A percentile compares a stretch with the other conserved stretches of the same genome.
phyloP scores from a whole-genome alignment of 2,329 filamentous ascomycete genomes.

The Didymella pomorum region DNA sequence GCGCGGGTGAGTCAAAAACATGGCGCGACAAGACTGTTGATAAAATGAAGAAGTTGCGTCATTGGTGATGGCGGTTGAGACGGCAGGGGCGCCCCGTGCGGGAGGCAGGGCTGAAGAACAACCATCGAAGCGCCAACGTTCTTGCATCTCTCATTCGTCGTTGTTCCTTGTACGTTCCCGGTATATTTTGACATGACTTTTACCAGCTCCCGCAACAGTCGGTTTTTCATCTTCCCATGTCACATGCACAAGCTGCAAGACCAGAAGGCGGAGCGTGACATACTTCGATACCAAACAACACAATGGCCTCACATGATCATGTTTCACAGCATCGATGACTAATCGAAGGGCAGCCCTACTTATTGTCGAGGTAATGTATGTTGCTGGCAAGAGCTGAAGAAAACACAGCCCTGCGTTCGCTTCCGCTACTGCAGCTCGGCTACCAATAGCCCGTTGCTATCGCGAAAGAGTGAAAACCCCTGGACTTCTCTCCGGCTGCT shows the following conservation, averaged over 20 bases:
- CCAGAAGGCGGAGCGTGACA: not conserved
- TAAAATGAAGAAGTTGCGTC: slow-evolving; percentile 20
- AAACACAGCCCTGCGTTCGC: slow-evolving; percentile 4
- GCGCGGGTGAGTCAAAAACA: slow-evolving; percentile 14
- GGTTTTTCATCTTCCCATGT: not conserved
- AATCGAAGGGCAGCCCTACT: no score
- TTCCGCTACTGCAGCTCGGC: slow-evolving; percentile 13
- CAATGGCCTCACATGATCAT: no score
- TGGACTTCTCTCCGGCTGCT: slow-evolving; percentile 28
- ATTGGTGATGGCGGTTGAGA: slow-evolving; percentile 19
- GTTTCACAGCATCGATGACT: no score
- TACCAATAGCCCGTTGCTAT: slow-evolving; percentile 17
- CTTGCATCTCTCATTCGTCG: slow-evolving; percentile 16
- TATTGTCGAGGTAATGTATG: no score
- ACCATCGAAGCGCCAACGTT: slow-evolving; percentile 11
- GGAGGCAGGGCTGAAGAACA: slow-evolving; percentile 29
- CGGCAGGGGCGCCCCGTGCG: slow-evolving; percentile 30
- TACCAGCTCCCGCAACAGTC: not conserved
- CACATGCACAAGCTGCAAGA: not conserved
- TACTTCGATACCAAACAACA: not conserved
- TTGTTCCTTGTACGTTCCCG: no score
- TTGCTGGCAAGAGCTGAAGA: no score
- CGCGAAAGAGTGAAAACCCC: slow-evolving; percentile 25
- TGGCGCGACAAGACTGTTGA: slow-evolving; percentile 3
- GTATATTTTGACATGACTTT: not conserved